Percentiles rank a stretch among this genome's conserved stretches.
Conservation (phyloP, 2,329 filamentous ascomycete species). For the Calonectria naviculata region DNA sequence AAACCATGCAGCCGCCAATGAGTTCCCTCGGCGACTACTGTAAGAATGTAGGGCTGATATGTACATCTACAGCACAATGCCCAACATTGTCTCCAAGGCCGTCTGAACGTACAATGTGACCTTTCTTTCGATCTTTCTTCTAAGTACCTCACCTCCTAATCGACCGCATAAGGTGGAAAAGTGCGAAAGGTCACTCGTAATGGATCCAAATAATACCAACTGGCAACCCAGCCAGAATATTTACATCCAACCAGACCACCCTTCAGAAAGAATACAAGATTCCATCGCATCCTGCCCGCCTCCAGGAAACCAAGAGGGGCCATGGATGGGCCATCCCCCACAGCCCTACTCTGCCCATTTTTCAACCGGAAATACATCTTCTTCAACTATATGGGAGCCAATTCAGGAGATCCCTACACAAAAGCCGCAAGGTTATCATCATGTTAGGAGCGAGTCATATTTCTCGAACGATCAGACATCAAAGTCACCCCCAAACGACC, state of each 20-base stretch:
- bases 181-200: neutral
- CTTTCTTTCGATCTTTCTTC: neutral
- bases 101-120: neutral
- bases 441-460: neutral
- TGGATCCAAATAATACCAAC: neutral
- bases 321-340: neutral
- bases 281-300: neutral
- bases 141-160: neutral
- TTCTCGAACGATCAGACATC: neutral
- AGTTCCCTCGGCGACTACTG: neutral
- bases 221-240: neutral
- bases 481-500: neutral
- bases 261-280: neutral
- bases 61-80: neutral
- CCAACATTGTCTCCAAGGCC: neutral
- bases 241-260: neutral
- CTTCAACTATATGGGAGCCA: neutral
- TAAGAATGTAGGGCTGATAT: neutral
- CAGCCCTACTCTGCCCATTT: neutral
- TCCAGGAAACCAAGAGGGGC: neutral
- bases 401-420: neutral
- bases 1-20: neutral
- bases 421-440: neutral
- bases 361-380: neutral
- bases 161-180: neutral